Evolutionary conservation across 495 filamentous ascomycete species (phyloP).

Genomic region (Penicillium canescens): DNA sequence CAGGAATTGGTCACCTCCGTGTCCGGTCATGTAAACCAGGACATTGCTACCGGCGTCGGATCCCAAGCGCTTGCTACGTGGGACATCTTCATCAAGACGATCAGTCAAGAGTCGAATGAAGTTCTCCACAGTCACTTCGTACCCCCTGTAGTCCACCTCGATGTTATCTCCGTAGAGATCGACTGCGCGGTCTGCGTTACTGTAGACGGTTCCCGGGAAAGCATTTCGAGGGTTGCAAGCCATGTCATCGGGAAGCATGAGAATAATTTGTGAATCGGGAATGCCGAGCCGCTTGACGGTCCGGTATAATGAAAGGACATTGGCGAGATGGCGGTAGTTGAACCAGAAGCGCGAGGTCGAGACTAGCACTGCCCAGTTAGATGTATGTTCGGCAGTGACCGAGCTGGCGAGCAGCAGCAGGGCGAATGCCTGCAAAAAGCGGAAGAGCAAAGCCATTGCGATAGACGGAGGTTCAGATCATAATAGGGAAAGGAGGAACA

Average conservation of each 20-base stretch:
- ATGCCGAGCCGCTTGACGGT: constrained; percentile 98
- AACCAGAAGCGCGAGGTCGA: constrained; percentile 99
- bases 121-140: constrained; percentile 98
- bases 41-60: constrained; percentile 96
- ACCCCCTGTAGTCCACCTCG: constrained; percentile 96
- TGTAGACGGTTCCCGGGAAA: constrained; percentile 97
- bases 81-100: constrained; percentile 88
- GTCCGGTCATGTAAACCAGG: constrained; percentile 97
- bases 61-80: constrained; percentile 84
- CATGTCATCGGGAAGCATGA: constrained; percentile 99
- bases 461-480: constrained; percentile 12
- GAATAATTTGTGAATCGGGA: constrained; percentile 97
- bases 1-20: constrained; percentile 97
- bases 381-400: constrained; percentile 78
- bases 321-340: constrained; percentile 98
- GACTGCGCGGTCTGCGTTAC: constrained; percentile 91
- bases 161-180: constrained; percentile 99
- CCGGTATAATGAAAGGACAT: constrained; percentile 95
- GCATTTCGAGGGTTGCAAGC: constrained; percentile 98
- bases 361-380: constrained; percentile 97
- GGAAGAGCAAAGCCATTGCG: constrained; percentile 29
- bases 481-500: constrained; percentile 14
- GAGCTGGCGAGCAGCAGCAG: constrained; percentile 44
- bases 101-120: constrained; percentile 96
- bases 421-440: constrained; percentile 35